Conservation (phyloP, 164 flowering plant species). For the Umbilicus rupestris region DNA sequence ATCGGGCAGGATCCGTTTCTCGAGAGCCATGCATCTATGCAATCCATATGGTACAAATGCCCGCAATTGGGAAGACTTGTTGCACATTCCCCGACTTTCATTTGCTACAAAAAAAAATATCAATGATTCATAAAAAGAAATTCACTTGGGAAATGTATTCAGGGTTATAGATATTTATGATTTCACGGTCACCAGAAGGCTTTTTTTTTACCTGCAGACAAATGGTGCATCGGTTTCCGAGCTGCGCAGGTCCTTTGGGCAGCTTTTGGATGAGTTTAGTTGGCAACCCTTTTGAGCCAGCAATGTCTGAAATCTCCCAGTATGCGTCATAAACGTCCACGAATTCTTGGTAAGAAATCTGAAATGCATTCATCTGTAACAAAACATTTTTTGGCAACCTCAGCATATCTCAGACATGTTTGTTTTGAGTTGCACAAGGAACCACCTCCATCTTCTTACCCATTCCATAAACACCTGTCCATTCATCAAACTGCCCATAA, state of each 20-base stretch:
- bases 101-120: slow-evolving; percentile 26
- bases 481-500: slow-evolving; percentile 50
- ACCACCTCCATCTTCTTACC: slow-evolving; percentile 24
- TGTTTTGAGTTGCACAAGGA: too few relatives aligned
- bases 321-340: slow-evolving; percentile 42
- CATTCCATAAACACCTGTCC: slow-evolving; percentile 72
- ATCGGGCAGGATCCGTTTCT: slow-evolving; percentile 51
- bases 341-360: slow-evolving; percentile 28
- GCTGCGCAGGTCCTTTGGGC: slow-evolving; percentile 19
- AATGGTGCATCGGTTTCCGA: slow-evolving; percentile 37
- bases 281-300: slow-evolving; percentile 37
- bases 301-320: slow-evolving; percentile 13
- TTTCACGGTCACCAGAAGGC: too few relatives aligned
- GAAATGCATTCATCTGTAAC: slow-evolving; percentile 34
- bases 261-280: slow-evolving; percentile 28
- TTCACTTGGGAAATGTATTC: not conserved
- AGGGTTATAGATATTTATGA: too few relatives aligned
- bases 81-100: slow-evolving; percentile 37
- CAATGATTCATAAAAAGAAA: not conserved
- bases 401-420: too few relatives aligned
- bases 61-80: slow-evolving; percentile 48
- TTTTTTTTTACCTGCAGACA: slow-evolving; percentile 53
- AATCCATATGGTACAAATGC: slow-evolving; percentile 48
- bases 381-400: not conserved
- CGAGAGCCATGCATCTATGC: slow-evolving; percentile 63